Conservation (phyloP, 1,284 basidiomycete genomes). For the Porphyrellus sp. region DNA sequence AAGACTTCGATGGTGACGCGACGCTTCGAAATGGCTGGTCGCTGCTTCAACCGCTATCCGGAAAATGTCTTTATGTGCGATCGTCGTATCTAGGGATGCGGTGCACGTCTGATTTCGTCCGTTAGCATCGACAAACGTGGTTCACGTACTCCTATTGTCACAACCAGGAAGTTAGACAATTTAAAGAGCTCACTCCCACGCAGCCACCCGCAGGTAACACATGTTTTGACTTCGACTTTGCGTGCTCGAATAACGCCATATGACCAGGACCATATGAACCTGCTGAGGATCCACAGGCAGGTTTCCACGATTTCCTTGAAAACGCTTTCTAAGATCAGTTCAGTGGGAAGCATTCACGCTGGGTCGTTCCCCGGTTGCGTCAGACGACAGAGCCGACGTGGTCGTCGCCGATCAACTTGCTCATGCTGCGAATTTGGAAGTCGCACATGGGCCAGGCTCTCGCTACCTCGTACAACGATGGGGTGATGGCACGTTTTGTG, state of each 20-base stretch:
- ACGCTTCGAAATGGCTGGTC: constrained; percentile 75
- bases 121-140: constrained; percentile 82
- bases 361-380: constrained; percentile 61
- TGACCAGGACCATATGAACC: constrained; percentile 64
- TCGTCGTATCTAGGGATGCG: constrained; percentile 20
- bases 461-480: constrained; percentile 89
- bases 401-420: constrained; percentile 64
- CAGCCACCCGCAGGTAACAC: constrained; percentile 62
- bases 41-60: constrained; percentile 70
- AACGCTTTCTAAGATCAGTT: constrained; percentile 12
- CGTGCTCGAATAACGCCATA: constrained; percentile 17
- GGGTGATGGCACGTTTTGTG: constrained; percentile 88
- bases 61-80: constrained; percentile 78
- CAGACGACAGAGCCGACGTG: constrained; percentile 62
- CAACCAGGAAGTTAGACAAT: constrained; percentile 85
- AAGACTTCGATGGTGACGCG: constrained; percentile 54
- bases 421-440: constrained; percentile 62
- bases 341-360: constrained; percentile 83
- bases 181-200: constrained; percentile 64
- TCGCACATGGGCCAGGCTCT: constrained; percentile 73
- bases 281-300: constrained; percentile 76
- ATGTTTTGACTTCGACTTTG: constrained; percentile 15
- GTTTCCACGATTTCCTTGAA: constrained; percentile 23
- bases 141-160: constrained; percentile 97
- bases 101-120: constrained; percentile 16